Conservation (phyloP, 257 asterid genomes). For the Solanum tarijense region DNA sequence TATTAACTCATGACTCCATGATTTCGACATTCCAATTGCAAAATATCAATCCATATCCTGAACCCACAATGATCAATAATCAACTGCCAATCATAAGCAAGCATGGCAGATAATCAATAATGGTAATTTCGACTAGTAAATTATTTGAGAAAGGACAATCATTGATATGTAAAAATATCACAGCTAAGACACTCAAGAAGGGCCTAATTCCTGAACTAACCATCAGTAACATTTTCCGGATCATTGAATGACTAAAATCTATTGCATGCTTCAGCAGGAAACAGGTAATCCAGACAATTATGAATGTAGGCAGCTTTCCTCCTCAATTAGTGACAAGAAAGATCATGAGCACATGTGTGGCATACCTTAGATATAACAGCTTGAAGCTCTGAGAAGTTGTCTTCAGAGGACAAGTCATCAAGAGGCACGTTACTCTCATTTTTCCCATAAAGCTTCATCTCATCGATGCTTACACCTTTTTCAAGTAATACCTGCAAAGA, state of each 20-base stretch:
- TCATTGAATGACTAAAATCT: background rate
- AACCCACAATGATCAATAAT: background rate
- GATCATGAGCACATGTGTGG: background rate
- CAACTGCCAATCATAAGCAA: background rate
- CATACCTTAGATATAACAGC: slow-evolving; percentile 58
- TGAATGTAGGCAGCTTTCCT: background rate
- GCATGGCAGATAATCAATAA: background rate
- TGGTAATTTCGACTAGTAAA: background rate
- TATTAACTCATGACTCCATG: background rate
- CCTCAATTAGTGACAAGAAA: background rate
- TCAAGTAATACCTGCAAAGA: slow-evolving; percentile 54
- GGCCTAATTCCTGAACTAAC: background rate
- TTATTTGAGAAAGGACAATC: background rate
- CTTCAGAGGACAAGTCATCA: slow-evolving; percentile 52
- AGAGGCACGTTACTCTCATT: slow-evolving; percentile 47
- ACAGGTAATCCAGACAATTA: background rate
- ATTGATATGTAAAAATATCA: background rate
- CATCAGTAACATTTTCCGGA: background rate
- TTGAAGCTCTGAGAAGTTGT: slow-evolving; percentile 69
- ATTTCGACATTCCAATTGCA: background rate
- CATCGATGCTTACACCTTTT: slow-evolving; percentile 61
- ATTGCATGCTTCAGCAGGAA: background rate
- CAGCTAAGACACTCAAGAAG: background rate
- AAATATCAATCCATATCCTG: background rate
- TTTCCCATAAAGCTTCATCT: slow-evolving; percentile 84